Conservation (phyloP, 176 grass and related monocot species). For the Paspalum notatum region DNA sequence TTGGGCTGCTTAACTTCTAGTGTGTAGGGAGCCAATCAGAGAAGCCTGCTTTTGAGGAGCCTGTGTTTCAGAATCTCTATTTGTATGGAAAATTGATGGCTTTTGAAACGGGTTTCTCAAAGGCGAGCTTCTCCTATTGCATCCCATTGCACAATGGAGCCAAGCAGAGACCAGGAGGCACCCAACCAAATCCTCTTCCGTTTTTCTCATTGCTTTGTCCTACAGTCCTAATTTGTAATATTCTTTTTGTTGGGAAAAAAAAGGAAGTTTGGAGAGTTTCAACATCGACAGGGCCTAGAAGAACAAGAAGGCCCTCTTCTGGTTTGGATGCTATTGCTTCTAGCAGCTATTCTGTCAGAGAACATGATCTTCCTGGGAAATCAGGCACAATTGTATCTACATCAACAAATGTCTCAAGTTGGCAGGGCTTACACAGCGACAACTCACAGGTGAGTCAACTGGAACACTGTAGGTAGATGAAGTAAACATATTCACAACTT, state of each 20-base stretch:
- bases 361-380: constrained; percentile 69
- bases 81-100: background rate
- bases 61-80: background rate
- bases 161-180: constrained; percentile 1
- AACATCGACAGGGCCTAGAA: constrained; percentile 83
- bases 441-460: constrained; percentile 62
- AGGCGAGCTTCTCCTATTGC: background rate
- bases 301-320: constrained; percentile 75
- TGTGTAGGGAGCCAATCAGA: background rate
- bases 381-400: constrained; percentile 50
- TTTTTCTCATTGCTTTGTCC: constrained; percentile 18
- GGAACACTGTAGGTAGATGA: background rate
- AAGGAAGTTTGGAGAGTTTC: constrained; percentile 99
- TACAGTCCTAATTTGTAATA: constrained; percentile 32
- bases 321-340: constrained; percentile 73
- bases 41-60: background rate
- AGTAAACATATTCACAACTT: background rate
- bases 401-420: constrained; percentile 56
- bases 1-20: constrained; percentile 1
- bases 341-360: constrained; percentile 72
- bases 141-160: background rate
- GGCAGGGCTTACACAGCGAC: constrained; percentile 57
- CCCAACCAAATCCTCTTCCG: constrained; percentile 1
- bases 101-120: background rate
- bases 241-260: constrained; percentile 31